Base-by-base conservation (phyloP, 2,329 filamentous ascomycete genomes). In the Nectriaceae sp. region DNA sequence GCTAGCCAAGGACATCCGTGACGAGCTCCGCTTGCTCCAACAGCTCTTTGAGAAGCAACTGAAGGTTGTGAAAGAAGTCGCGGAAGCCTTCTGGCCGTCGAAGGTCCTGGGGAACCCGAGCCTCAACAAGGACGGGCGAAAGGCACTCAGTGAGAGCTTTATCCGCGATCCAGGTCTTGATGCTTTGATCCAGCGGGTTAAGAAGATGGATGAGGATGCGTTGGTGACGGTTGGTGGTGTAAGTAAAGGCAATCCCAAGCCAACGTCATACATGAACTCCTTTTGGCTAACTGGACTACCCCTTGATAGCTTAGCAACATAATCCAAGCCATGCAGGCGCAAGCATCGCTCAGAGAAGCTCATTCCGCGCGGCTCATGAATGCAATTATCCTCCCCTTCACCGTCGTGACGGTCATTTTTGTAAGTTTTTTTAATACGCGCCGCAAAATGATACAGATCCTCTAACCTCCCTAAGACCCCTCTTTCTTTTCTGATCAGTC, bases 401-500 rank as follows among this genome's bases (percentile, higher is more conserved):
- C 53, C 3, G 35, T 54, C 4, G 47, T 56, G 1, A 56, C 53
- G 4, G 48, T 56, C 3, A 40, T 54, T 3, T 56, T 56, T 26
- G 53, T 56, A 41, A 21, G 50, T 53, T 19, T 8, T 11, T 24
- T 6, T 36, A 6, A 36, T 36, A 11, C 33, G 33, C n/a, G 33
- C 8, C n/a, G 8, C 33, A 16, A 11, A 16, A 36, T 19, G 33
- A 15, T 19, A 36, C 5, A 36, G 8, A 36, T 15, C 16, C 5
- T 16, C 16, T n/a, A 8, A 16, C 11, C 33, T 36, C n/a, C 16
- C 40, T 3, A 15, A 56, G 51, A 52, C 51, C 8, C 51, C 51
- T 3, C 51, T 56, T 1, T 54, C 51, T 15, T 56, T 56, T 21
- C 19, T 54, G 37, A 56, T 48, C 1, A 56, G 53, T 40, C 37